Evolutionary conservation across 83 land plant genomes (phyloP).

Genomic region (Thuja plicata): DNA sequence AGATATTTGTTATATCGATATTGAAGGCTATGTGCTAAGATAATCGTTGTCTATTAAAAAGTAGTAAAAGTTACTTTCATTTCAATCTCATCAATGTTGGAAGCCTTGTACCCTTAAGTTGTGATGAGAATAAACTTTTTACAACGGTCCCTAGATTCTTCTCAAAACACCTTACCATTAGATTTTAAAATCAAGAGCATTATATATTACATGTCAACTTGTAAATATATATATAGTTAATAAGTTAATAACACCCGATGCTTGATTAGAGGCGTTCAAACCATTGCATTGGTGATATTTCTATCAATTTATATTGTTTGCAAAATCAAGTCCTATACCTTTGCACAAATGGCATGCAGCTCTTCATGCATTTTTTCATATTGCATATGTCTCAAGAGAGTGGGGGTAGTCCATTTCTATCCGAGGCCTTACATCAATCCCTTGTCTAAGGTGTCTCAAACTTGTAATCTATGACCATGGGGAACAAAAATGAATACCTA

Average conservation of each 20-base stretch:
- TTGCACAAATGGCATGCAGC: background rate
- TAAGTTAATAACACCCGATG: background rate
- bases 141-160: background rate
- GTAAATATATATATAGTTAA: background rate
- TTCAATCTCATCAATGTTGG: background rate
- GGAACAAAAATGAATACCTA: background rate
- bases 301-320: background rate
- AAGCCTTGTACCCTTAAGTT: background rate
- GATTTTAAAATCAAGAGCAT: background rate
- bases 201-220: background rate
- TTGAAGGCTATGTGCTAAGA: no score
- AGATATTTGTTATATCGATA: no score
- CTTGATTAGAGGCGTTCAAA: background rate
- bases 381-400: background rate
- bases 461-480: background rate
- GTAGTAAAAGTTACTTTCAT: background rate
- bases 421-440: background rate
- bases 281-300: background rate
- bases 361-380: background rate
- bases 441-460: background rate
- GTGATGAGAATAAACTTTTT: background rate
- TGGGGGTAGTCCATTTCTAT: background rate
- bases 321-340: background rate
- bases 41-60: background rate
- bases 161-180: background rate